phyloP scores from a whole-genome alignment of 2,329 filamentous ascomycete genomes.

The Tothia fuscella region DNA sequence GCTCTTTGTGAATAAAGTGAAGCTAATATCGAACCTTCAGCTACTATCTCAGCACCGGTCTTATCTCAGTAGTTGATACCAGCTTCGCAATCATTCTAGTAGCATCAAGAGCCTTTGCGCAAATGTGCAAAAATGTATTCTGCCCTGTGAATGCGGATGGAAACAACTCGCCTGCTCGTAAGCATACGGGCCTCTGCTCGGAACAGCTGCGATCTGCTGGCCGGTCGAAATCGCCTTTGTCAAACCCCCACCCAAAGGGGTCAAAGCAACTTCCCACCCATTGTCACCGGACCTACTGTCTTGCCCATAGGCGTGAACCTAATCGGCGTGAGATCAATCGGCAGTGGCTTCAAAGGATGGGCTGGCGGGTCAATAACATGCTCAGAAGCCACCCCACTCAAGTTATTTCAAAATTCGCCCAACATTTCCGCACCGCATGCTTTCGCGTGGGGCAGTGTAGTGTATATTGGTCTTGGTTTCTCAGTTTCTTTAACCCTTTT shows the following conservation, averaged over 20 bases:
- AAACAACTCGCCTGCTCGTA: slow-evolving; percentile 58
- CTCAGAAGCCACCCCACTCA: slow-evolving; percentile 38
- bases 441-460: slow-evolving; percentile 63
- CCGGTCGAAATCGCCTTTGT: slow-evolving; percentile 59
- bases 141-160: slow-evolving; percentile 50
- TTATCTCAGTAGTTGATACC: slow-evolving; percentile 72
- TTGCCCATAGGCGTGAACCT: slow-evolving; percentile 63
- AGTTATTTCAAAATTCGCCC: slow-evolving; percentile 43
- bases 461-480: slow-evolving; percentile 64
- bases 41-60: slow-evolving; percentile 58
- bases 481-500: slow-evolving; percentile 71
- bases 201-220: slow-evolving; percentile 42
- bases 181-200: slow-evolving; percentile 64
- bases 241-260: slow-evolving; percentile 55
- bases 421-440: slow-evolving; percentile 56
- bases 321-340: slow-evolving; percentile 56
- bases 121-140: slow-evolving; percentile 68
- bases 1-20: neutral
- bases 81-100: slow-evolving; percentile 68
- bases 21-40: neutral
- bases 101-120: slow-evolving; percentile 56
- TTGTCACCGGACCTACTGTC: slow-evolving; percentile 58
- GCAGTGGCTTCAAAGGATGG: slow-evolving; percentile 65
- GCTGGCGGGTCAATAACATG: slow-evolving; percentile 59
- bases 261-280: slow-evolving; percentile 65